Base-by-base conservation (phyloP, 495 filamentous ascomycete genomes). In the Neurospora sublineolata region DNA sequence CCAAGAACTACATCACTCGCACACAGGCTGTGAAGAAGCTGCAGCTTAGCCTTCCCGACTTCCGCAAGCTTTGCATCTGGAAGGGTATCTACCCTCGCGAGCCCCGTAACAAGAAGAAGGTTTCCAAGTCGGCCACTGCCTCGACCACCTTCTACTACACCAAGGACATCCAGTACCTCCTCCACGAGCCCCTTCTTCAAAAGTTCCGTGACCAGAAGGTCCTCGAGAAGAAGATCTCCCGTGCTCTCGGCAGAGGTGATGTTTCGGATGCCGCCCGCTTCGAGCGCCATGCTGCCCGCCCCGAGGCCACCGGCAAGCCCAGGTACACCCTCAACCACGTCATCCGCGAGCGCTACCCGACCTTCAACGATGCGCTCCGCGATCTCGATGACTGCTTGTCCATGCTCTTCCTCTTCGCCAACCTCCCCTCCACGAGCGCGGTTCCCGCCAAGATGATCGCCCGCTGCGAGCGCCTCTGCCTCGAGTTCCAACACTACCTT, bases 131-230 rank as follows among this genome's bases (percentile, higher is more conserved):
- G 69, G 88, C 92, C 60, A 97, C 92, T 3, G 88, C 91, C 44
- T 91, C 90, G 60, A 98, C 95, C 18, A 98, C 96, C 72, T 99
- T 97, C 84, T 99, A 99, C 87, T 99, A 99, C 84, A 92, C 94
- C 76, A 97, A 95, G 85, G 95, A 99, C 79, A 97, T 99, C 77
- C 94, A 97, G 82, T 99, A 97, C 75, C 89, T 99, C 36, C 90
- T 97, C 68, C 95, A 99, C 80, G 95, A 99, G 81, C 95, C 96
- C 16, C 86, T 99, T n/a, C 86, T 99, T 14, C 85, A 88, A 75
- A 97, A 97, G 80, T 98, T 98, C 85, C 91, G 95, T 76, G 95
- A 99, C 52, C 95, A 98, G 82, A 98, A 98, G 84, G 84, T 91
- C 0, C 87, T 98, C 70, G 92, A 94, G 70, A 99, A 97, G 87